These are phyloP conservation scores for Cadophora sp. DNA, from an alignment of 2,329 filamentous ascomycete genomes.

Conservation along the genomic window DNA sequence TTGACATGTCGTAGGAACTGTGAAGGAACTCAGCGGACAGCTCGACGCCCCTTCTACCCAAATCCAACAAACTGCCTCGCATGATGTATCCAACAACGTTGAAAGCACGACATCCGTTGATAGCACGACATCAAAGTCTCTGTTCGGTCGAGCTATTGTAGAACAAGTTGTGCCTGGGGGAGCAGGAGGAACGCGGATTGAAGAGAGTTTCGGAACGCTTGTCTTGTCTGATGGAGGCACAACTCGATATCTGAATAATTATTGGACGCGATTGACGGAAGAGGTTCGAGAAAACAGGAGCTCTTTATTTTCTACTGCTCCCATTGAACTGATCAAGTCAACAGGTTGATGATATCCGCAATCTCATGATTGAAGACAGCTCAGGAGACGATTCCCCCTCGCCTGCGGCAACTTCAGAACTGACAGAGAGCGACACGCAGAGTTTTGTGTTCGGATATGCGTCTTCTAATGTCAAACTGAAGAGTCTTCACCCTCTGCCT, in stretches of 20 bases:
- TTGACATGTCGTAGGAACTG: background rate
- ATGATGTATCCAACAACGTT: background rate
- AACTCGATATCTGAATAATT: conserved; percentile 56
- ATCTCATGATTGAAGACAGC: conserved; percentile 3
- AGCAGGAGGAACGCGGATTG: conserved; percentile 2
- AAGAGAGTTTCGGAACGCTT: conserved; percentile 56
- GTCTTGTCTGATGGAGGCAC: conserved; percentile 52
- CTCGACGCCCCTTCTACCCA: background rate
- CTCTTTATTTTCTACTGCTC: background rate
- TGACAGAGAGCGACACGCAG: conserved; percentile 45
- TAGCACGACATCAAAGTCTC: background rate
- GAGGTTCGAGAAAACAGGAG: conserved; percentile 47
- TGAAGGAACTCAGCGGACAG: conserved; percentile 9
- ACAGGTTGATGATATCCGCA: conserved; percentile 17
- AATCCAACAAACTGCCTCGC: background rate
- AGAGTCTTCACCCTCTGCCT: conserved; percentile 57
- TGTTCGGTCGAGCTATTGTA: background rate
- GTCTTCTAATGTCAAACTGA: conserved; percentile 43
- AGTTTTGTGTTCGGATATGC: conserved; percentile 58
- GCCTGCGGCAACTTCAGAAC: conserved; percentile 41
- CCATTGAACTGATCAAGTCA: background rate
- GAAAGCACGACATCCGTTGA: background rate
- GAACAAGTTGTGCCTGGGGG: background rate
- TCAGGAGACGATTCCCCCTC: background rate
- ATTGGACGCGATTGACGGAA: conserved; percentile 62